Evolutionary conservation across 2,329 filamentous ascomycete species (phyloP).

Genomic region (Bipolaris bicolor): DNA sequence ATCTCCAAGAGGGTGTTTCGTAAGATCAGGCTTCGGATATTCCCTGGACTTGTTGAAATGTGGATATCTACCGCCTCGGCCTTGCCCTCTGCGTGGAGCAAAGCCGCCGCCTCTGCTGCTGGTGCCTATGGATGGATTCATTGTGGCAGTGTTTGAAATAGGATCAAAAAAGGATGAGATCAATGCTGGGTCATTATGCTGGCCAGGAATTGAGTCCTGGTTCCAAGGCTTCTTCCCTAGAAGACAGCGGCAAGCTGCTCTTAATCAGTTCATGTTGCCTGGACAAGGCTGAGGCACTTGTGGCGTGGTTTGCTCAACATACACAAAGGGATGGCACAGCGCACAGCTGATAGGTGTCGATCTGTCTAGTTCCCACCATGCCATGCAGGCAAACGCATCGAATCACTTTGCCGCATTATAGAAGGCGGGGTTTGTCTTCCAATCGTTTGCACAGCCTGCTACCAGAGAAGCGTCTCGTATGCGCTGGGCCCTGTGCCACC

Average conservation of each 20-base stretch:
- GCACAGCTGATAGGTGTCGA: conserved; percentile 18
- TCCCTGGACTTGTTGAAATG: conserved; percentile 17
- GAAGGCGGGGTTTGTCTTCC: conserved; percentile 19
- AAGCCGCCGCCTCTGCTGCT: conserved; percentile 30
- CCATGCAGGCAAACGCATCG: conserved; percentile 24
- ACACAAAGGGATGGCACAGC: conserved; percentile 32
- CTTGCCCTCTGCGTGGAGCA: conserved; percentile 28
- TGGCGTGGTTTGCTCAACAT: conserved; percentile 26
- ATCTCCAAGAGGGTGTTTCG: conserved; percentile 39
- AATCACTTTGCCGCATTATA: conserved; percentile 20
- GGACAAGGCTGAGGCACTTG: conserved; percentile 34
- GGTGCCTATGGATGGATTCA: conserved; percentile 9
- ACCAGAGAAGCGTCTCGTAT: conserved; percentile 14
- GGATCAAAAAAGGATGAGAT: not conserved
- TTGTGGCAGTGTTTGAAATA: not conserved
- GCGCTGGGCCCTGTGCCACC: conserved; percentile 14
- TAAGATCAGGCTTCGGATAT: conserved; percentile 29
- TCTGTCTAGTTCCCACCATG: conserved; percentile 19
- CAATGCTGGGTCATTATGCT: not conserved
- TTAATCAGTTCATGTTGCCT: conserved; percentile 23
- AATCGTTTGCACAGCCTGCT: conserved; percentile 34
- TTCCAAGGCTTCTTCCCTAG: no score
- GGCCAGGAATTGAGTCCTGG: not conserved
- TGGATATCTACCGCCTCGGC: conserved; percentile 21
- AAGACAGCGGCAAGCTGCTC: not conserved